Percentiles rank a stretch among this genome's conserved stretches.
Conservation (phyloP, 306 rosid genomes). For the Adenanthera pavonina region DNA sequence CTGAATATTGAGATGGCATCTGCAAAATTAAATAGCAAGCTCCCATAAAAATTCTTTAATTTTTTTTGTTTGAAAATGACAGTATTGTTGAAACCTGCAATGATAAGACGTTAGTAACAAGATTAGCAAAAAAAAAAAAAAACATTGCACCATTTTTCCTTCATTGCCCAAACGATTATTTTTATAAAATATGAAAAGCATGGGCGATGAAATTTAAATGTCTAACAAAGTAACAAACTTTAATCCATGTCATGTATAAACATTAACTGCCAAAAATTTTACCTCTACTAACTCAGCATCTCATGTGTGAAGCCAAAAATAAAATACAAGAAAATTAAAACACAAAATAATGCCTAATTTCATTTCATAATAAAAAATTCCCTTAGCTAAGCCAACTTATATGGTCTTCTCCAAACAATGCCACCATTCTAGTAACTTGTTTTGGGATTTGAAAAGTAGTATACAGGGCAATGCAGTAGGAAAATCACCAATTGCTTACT, state of each 20-base stretch:
- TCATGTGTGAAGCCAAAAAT: not conserved
- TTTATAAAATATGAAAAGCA: not conserved
- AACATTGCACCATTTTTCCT: not conserved
- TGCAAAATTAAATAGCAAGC: not conserved
- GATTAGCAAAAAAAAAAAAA: not conserved
- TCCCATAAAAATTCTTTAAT: not conserved
- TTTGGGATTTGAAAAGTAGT: not conserved
- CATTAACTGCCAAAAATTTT: not conserved
- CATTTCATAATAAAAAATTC: not conserved
- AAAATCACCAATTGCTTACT: constrained; percentile 7
- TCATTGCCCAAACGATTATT: not conserved
- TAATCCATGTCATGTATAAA: not conserved
- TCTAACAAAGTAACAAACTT: not conserved
- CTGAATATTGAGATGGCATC: not conserved
- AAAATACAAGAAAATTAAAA: not conserved
- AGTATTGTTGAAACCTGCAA: not conserved
- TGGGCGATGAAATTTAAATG: not conserved
- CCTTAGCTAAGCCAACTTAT: not conserved
- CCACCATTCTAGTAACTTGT: not conserved
- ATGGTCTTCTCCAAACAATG: not conserved
- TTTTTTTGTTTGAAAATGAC: too few species aligned
- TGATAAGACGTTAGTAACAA: not conserved
- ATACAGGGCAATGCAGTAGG: not conserved
- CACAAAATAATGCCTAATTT: not conserved
- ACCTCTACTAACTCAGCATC: constrained; percentile 11